A percentile compares a stretch with the other conserved stretches of the same genome.
phyloP scores from a whole-genome alignment of 495 filamentous ascomycete species.

The Penicillium samsonianum region DNA sequence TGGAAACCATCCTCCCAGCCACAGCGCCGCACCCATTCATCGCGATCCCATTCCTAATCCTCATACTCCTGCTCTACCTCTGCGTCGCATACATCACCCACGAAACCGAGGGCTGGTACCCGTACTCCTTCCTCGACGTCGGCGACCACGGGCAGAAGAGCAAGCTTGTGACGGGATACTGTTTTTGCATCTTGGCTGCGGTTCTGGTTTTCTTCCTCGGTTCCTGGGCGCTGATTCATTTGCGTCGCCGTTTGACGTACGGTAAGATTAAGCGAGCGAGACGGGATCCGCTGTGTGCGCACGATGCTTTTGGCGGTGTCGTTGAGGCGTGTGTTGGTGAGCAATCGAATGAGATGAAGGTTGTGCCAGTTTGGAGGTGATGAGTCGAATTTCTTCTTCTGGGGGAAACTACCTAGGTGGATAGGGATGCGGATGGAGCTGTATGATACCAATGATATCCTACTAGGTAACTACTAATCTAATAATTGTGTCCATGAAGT shows the following conservation, averaged over 20 bases:
- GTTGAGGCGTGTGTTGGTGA: not conserved
- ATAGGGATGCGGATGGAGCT: not conserved
- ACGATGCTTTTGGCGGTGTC: not conserved
- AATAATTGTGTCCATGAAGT: not conserved
- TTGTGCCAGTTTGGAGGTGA: constrained; percentile 12
- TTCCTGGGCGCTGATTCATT: constrained; percentile 53
- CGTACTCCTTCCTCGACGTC: constrained; percentile 73
- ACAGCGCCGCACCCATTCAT: constrained; percentile 52
- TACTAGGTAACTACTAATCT: not conserved
- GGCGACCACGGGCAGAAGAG: constrained; percentile 45
- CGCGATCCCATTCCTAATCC: constrained; percentile 37
- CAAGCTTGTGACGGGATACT: constrained; percentile 47
- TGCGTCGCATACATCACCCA: constrained; percentile 72
- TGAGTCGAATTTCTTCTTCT: not conserved
- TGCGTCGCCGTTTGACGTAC: constrained; percentile 47
- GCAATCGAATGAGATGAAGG: constrained; percentile 14
- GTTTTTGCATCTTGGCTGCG: constrained; percentile 61
- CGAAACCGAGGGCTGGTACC: constrained; percentile 68
- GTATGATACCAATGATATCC: not conserved
- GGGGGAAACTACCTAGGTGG: not conserved
- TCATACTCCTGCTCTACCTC: constrained; percentile 68
- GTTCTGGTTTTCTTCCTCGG: constrained; percentile 64
- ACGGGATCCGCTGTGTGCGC: constrained; percentile 19
- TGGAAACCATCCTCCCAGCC: constrained; percentile 70
- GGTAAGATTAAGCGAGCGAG: constrained; percentile 32